These are phyloP conservation scores for Symbiodinium pilosum DNA, from an alignment of 73 alveolate species.

Conservation along the genomic window DNA sequence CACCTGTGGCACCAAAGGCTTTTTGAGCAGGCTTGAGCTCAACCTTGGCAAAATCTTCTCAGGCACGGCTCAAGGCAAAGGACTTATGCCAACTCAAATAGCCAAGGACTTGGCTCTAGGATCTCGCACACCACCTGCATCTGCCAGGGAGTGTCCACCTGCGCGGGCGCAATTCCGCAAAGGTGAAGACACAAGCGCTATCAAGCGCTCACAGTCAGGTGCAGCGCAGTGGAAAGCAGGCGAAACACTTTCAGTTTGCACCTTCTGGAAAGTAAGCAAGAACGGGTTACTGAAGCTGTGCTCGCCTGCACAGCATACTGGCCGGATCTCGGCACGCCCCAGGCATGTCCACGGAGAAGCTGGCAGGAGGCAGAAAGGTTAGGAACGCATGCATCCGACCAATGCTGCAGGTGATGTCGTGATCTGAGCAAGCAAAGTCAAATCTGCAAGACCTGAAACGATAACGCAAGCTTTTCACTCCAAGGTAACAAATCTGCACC, in stretches of 20 bases:
- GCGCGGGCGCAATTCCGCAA: neutral
- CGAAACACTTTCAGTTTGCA: too few species aligned
- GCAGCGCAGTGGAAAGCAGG: neutral
- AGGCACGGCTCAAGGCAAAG: neutral
- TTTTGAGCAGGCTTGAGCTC: constrained; percentile 54
- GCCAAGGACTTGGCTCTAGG: constrained; percentile 34
- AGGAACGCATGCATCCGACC: too few species aligned
- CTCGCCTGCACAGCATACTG: constrained; percentile 63
- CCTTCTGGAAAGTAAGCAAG: neutral
- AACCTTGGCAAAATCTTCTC: neutral
- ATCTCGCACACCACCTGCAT: constrained; percentile 78
- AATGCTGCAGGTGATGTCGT: too few species aligned
- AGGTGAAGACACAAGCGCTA: neutral
- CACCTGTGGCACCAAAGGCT: constrained; percentile 90
- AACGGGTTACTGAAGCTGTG: neutral
- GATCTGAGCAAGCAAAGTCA: too few species aligned
- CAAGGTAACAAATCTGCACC: too few species aligned
- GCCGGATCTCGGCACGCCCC: constrained; percentile 65
- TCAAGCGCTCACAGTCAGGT: neutral
- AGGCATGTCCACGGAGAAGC: constrained; percentile 84
- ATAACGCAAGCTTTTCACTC: too few species aligned
- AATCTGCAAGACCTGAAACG: too few species aligned
- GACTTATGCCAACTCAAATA: too few species aligned
- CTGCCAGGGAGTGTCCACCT: constrained; percentile 93
- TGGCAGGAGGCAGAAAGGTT: too few species aligned